Evolutionary conservation across 1,139 yeast genomes (phyloP), one percentile per base, ranked within the genome.

Genomic region (Yamadazyma oceani): DNA sequence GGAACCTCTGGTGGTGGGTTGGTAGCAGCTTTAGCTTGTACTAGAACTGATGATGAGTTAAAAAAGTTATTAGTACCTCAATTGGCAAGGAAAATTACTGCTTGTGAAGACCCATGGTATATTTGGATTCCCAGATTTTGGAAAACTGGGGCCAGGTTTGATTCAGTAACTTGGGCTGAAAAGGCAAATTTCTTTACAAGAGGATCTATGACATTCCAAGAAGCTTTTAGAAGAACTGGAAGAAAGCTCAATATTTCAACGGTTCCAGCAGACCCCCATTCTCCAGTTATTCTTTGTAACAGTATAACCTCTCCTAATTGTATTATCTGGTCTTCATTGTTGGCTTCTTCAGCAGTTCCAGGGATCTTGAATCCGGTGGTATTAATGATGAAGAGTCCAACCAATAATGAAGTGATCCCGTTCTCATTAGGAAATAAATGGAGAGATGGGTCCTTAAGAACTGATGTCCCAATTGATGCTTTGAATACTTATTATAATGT

Each of bases 1-100:
- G 95, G 95, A 1, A 85, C 94, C 0, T 80, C 88, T 2, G 94
- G 94, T 2, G 95, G 95, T 9, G 92, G 89, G 1, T 58, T 84
- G n/a, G 78, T 85, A 17, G 92, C 94, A 0, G 85, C 90, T 0
- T 58, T 85, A 32, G 78, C 85, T 0, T 77, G 90, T 40, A 80
- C 88, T 0, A 62, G 90, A 41, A 80, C 88, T 1, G 74, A 83
- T 50, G 82, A 79, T 21, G 95, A 85, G 52, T 65, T 85, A 35
- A 60, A 64, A 32, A 58, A 73, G 39, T 53, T 84, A 25, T 54
- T 85, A 14, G 77, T 66, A 1, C 92, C 94, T 0, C 71, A 78
- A 49, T 54, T 85, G 31, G 85, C 89, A 2, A 55, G 71, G 24
- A 80, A 76, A 45, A 80, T 85, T 39, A 81, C 85, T 2, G 88